These are phyloP conservation scores for Pseudonitzschia delicatissima DNA, from an alignment of 108 stramenopile genomes.

Conservation along the genomic window DNA sequence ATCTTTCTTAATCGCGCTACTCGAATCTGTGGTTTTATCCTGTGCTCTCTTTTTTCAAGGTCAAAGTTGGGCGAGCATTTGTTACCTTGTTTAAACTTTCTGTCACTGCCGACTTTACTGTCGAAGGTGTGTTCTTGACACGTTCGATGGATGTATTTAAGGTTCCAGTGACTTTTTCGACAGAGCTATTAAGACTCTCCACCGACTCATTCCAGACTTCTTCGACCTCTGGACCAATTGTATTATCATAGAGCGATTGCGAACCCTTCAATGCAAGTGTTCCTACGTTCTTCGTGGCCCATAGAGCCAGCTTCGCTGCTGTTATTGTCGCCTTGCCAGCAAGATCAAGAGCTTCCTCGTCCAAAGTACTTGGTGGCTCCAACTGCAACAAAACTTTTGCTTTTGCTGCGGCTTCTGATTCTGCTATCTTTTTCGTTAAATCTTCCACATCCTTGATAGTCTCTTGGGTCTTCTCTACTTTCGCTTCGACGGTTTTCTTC, in stretches of 20 bases:
- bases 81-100: neutral
- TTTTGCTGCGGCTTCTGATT: slow-evolving; percentile 15
- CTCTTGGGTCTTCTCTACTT: slow-evolving; percentile 15
- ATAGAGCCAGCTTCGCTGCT: slow-evolving; percentile 5
- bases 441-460: slow-evolving; percentile 13
- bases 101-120: neutral
- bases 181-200: neutral
- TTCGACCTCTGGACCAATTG: slow-evolving; percentile 4
- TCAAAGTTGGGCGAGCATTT: neutral
- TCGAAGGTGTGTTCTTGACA: neutral
- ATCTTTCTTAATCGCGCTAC: neutral
- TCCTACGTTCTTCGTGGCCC: slow-evolving; percentile 6
- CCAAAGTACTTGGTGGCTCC: slow-evolving; percentile 25
- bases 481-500: slow-evolving; percentile 6
- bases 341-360: slow-evolving; percentile 6
- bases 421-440: slow-evolving; percentile 10
- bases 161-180: neutral
- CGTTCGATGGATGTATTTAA: neutral
- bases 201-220: slow-evolving; percentile 2
- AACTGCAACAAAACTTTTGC: slow-evolving; percentile 29
- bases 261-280: slow-evolving; percentile 17
- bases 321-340: slow-evolving; percentile 14
- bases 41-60: neutral
- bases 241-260: slow-evolving; percentile 3
- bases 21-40: neutral